phyloP scores from a whole-genome alignment of 2,329 filamentous ascomycete genomes.

The Periglandula ipomoeae region DNA sequence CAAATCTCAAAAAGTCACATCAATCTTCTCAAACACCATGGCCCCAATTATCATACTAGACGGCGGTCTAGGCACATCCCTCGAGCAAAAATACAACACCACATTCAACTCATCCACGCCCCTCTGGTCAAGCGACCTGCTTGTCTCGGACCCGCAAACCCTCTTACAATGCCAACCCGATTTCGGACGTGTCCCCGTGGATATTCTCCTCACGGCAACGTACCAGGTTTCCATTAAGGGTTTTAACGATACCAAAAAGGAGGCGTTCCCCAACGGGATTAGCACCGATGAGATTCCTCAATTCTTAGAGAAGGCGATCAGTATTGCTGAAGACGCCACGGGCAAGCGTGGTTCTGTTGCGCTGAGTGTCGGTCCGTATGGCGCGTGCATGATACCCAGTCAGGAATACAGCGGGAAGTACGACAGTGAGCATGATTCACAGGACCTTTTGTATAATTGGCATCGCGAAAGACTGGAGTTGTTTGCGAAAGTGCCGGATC shows the following conservation, averaged over 20 bases:
- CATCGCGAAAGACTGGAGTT: slow-evolving; percentile 44
- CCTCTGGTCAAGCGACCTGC: slow-evolving; percentile 59
- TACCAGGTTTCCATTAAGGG: slow-evolving; percentile 54
- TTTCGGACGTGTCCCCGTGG: slow-evolving; percentile 47
- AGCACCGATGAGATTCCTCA: slow-evolving; percentile 25
- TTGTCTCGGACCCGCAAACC: slow-evolving; percentile 43
- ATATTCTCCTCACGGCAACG: slow-evolving; percentile 58
- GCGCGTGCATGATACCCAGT: slow-evolving; percentile 55
- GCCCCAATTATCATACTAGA: slow-evolving; percentile 39
- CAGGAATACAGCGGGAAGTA: slow-evolving; percentile 58
- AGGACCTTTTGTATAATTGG: slow-evolving; percentile 42
- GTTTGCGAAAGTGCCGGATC: slow-evolving; percentile 32
- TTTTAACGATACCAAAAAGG: slow-evolving; percentile 40
- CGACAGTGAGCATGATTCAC: slow-evolving; percentile 35
- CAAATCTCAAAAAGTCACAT: neutral
- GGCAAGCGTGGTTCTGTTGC: slow-evolving; percentile 32
- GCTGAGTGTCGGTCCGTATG: slow-evolving; percentile 56
- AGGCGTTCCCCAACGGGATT: slow-evolving; percentile 34
- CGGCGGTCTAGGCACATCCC: slow-evolving; percentile 58
- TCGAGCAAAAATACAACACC: slow-evolving; percentile 47
- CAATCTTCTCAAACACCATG: too few relatives aligned
- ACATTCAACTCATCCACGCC: slow-evolving; percentile 45
- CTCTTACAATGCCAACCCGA: slow-evolving; percentile 46
- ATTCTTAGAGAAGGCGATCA: slow-evolving; percentile 35
- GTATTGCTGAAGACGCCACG: slow-evolving; percentile 30